Conservation (phyloP, 148 eudicot species). For the Simmondsia chinensis region DNA sequence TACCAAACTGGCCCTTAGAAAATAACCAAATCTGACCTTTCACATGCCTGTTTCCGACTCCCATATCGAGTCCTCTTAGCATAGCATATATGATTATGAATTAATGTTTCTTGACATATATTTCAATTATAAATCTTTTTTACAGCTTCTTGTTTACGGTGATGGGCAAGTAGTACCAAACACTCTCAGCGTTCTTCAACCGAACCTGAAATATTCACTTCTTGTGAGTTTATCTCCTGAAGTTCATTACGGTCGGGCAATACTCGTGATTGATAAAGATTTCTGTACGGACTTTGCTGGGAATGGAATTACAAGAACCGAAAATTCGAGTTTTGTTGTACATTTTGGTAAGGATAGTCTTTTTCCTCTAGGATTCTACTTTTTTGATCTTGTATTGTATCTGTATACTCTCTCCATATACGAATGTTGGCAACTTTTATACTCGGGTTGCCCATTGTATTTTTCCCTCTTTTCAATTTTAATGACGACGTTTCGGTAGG, state of each 20-base stretch:
- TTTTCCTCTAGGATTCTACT: neutral
- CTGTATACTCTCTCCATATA: no score
- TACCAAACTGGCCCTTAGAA: no score
- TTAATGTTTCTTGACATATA: neutral
- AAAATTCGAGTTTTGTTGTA: slow-evolving; percentile 46
- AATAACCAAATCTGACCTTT: no score
- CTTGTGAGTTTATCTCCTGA: slow-evolving; percentile 41
- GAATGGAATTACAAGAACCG: slow-evolving; percentile 58
- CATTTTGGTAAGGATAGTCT: slow-evolving; percentile 60
- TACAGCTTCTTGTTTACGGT: slow-evolving; percentile 88
- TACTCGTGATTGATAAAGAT: slow-evolving; percentile 63
- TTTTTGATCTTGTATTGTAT: no score
- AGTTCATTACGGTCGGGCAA: slow-evolving; percentile 48
- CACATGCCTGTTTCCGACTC: no score
- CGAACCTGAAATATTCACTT: slow-evolving; percentile 53
- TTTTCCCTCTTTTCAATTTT: no score
- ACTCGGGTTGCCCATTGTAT: no score
- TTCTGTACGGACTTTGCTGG: slow-evolving; percentile 88
- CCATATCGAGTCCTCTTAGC: no score
- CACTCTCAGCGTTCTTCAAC: slow-evolving; percentile 51
- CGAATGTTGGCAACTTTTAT: no score
- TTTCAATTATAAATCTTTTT: neutral
- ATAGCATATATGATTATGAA: neutral
- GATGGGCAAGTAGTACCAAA: slow-evolving; percentile 71
- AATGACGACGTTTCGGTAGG: no score